phyloP scores from a whole-genome alignment of 2,329 filamentous ascomycete species.

The Penicillium thymicola region DNA sequence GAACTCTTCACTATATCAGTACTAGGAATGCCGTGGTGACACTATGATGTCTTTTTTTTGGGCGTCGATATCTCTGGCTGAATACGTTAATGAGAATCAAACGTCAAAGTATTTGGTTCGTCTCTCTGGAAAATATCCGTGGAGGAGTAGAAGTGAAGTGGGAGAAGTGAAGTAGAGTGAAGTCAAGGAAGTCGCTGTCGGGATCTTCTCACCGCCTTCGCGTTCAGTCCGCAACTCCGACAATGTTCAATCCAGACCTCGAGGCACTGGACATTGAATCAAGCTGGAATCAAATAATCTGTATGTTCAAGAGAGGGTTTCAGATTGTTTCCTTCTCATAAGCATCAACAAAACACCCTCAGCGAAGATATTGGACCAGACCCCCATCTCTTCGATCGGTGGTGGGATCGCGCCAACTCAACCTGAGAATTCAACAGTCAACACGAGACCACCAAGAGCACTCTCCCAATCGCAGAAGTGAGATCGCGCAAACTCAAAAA shows the following conservation, averaged over 20 bases:
- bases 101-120: too few relatives aligned
- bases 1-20: not conserved
- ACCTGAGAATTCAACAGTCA: not conserved
- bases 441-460: not conserved
- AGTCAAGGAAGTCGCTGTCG: not conserved
- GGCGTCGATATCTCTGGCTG: too few relatives aligned
- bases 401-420: conserved; percentile 1
- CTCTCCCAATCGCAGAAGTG: not conserved
- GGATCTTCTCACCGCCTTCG: conserved; percentile 1
- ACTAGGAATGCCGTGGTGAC: not conserved
- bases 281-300: not conserved
- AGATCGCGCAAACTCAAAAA: not conserved
- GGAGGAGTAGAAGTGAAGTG: not conserved
- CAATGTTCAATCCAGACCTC: not conserved
- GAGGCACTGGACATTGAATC: not conserved
- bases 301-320: not conserved
- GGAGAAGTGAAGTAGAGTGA: not conserved
- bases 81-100: not conserved
- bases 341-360: not conserved
- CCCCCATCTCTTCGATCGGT: not conserved
- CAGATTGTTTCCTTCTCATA: not conserved
- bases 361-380: not conserved
- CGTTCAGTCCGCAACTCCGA: conserved; percentile 6
- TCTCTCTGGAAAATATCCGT: too few relatives aligned
- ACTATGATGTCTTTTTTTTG: not conserved